Conservation (phyloP, 805 yeast species). For the Metschnikowia bowlesiae region DNA sequence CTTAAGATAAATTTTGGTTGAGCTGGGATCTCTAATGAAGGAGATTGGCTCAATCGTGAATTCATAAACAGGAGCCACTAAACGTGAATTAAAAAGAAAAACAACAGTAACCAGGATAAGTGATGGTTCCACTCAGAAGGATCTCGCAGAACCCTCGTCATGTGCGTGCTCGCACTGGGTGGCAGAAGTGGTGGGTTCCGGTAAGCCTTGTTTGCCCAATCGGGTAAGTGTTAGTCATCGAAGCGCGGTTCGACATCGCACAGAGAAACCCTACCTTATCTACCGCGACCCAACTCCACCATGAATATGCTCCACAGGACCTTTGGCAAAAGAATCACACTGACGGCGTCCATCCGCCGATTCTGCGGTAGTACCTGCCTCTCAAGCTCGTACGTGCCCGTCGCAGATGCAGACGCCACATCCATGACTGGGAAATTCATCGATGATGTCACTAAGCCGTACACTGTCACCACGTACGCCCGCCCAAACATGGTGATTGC, state of each 20-base stretch:
- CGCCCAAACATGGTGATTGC: conserved; percentile 74
- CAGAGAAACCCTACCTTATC: background rate
- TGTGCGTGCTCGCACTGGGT: too few relatives aligned
- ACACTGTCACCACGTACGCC: conserved; percentile 72
- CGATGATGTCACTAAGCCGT: conserved; percentile 44
- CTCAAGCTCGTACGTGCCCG: conserved; percentile 14
- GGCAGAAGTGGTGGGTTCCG: too few relatives aligned
- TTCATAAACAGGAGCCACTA: too few relatives aligned
- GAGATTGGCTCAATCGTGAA: too few relatives aligned
- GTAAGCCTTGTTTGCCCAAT: conserved; percentile 6
- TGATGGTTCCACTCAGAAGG: too few relatives aligned
- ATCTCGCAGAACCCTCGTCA: too few relatives aligned
- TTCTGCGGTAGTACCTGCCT: background rate
- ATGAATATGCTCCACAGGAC: background rate
- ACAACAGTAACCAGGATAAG: too few relatives aligned
- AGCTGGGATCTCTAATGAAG: too few relatives aligned
- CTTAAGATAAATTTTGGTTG: too few relatives aligned
- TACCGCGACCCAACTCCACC: background rate
- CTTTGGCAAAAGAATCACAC: background rate
- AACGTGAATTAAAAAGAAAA: too few relatives aligned
- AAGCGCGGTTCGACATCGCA: conserved; percentile 19
- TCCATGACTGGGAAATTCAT: conserved; percentile 40
- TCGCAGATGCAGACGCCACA: conserved; percentile 27
- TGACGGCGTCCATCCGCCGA: background rate
- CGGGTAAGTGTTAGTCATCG: conserved; percentile 16